Percentiles rank a stretch among this genome's conserved stretches.
These are phyloP conservation scores for Aspergillus sp. DNA, from an alignment of 2,329 filamentous ascomycete species.

Conservation along the genomic window DNA sequence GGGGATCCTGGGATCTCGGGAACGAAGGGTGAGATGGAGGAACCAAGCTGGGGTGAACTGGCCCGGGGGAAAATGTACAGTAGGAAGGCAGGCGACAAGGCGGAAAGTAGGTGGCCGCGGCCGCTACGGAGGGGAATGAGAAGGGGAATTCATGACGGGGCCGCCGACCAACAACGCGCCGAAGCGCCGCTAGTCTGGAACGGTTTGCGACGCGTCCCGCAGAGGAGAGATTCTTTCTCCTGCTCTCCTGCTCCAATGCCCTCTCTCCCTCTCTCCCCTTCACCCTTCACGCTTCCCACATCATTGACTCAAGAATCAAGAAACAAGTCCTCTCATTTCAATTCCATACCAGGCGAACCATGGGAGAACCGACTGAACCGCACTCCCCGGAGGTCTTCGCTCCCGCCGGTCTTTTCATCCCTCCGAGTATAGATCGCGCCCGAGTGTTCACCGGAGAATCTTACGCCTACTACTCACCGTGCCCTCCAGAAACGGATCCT, in stretches of 20 bases:
- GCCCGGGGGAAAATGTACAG: neutral
- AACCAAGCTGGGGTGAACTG: neutral
- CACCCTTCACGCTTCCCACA: too few relatives aligned
- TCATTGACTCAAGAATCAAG: too few relatives aligned
- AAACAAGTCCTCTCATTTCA: too few relatives aligned
- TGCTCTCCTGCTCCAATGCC: neutral
- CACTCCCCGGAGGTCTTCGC: conserved; percentile 34
- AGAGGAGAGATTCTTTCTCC: neutral
- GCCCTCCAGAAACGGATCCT: conserved; percentile 60
- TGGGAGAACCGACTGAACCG: conserved; percentile 35
- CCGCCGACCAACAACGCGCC: conserved; percentile 20
- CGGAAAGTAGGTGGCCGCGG: conserved; percentile 5
- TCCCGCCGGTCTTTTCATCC: conserved; percentile 54
- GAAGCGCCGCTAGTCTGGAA: conserved; percentile 35
- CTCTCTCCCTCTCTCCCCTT: neutral
- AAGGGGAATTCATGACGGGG: conserved; percentile 16
- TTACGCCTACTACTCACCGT: conserved; percentile 69
- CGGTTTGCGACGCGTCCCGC: conserved; percentile 33
- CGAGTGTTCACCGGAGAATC: conserved; percentile 64
- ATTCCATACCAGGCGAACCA: conserved; percentile 12
- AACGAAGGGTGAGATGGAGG: neutral
- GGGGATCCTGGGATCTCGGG: neutral
- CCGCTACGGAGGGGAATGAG: conserved; percentile 21
- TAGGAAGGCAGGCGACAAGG: conserved; percentile 1
- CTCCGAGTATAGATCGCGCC: conserved; percentile 64